These are phyloP conservation scores for Pseudopyricularia javanii DNA, from an alignment of 2,329 filamentous ascomycete genomes.

Conservation along the genomic window DNA sequence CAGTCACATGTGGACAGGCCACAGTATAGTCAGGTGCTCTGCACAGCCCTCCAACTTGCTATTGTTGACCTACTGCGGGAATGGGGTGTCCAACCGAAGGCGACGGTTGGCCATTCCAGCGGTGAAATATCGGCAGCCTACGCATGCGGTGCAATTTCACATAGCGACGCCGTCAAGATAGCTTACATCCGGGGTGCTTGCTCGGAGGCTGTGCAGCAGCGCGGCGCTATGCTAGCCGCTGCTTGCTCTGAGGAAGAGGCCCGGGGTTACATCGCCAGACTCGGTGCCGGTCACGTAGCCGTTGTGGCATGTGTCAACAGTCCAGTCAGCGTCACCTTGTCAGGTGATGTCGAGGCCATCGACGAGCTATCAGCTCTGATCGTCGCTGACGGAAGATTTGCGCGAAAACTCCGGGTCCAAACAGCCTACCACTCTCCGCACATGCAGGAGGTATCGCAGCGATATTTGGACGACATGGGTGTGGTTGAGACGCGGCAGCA, in stretches of 20 bases:
- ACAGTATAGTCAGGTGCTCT: slow-evolving; percentile 11
- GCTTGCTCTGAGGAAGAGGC: slow-evolving; percentile 24
- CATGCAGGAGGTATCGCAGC: slow-evolving; percentile 5
- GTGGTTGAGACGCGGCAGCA: slow-evolving; percentile 8
- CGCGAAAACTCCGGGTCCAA: slow-evolving; percentile 9
- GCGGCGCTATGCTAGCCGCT: slow-evolving; percentile 32
- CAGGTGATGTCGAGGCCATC: slow-evolving; percentile 18
- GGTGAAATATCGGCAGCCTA: slow-evolving; percentile 8
- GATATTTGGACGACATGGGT: slow-evolving; percentile 13
- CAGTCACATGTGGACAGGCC: slow-evolving; percentile 13
- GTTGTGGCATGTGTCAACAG: not conserved
- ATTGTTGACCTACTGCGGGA: slow-evolving; percentile 4
- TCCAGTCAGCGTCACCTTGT: slow-evolving; percentile 25
- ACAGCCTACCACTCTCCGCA: slow-evolving; percentile 15
- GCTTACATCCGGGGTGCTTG: slow-evolving; percentile 27
- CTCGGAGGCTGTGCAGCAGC: not conserved
- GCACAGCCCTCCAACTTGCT: slow-evolving; percentile 7
- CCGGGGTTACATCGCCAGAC: slow-evolving; percentile 7
- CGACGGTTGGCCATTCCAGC: slow-evolving; percentile 10
- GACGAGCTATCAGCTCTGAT: slow-evolving; percentile 7
- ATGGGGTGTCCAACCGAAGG: slow-evolving; percentile 4
- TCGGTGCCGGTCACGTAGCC: not conserved
- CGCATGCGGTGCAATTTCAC: slow-evolving; percentile 2
- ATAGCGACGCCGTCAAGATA: slow-evolving; percentile 7
- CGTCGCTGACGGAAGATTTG: slow-evolving; percentile 4